A percentile compares a stretch with the other conserved stretches of the same genome.
Evolutionary conservation across 2,329 filamentous ascomycete species (phyloP).

Genomic region (Simplicillium aogashimaense): DNA sequence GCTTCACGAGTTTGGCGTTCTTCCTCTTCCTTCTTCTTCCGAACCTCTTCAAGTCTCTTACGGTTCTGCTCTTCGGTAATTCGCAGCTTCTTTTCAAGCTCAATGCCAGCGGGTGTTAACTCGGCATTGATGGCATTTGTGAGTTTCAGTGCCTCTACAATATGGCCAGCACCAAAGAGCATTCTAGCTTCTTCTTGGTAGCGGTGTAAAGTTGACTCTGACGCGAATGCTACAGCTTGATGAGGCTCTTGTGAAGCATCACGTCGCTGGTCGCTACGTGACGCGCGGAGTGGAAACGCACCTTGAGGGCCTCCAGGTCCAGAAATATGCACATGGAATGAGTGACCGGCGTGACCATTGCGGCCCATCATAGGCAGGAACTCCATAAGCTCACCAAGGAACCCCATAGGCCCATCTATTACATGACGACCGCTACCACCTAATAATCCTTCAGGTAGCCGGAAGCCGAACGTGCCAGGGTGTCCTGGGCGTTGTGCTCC

Average conservation of each 20-base stretch:
- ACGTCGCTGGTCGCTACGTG: constrained; percentile 37
- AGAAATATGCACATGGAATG: constrained; percentile 51
- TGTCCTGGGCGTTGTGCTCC: constrained; percentile 36
- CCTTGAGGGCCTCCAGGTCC: constrained; percentile 39
- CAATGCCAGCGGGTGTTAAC: constrained; percentile 75
- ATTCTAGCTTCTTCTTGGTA: constrained; percentile 89
- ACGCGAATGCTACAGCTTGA: constrained; percentile 67
- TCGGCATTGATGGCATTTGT: constrained; percentile 59
- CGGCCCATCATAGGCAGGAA: constrained; percentile 37
- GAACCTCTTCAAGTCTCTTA: constrained; percentile 45
- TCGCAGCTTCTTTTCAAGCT: constrained; percentile 65
- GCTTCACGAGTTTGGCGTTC: constrained; percentile 58
- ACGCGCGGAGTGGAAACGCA: constrained; percentile 22
- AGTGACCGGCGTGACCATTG: constrained; percentile 36
- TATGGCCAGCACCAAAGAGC: constrained; percentile 60
- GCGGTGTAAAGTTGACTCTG: constrained; percentile 61
- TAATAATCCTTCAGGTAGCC: constrained; percentile 36
- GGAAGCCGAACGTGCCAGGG: constrained; percentile 43
- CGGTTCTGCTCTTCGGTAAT: constrained; percentile 43
- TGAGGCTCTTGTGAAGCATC: constrained; percentile 48
- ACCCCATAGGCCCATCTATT: constrained; percentile 40
- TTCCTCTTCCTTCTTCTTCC: constrained; percentile 53
- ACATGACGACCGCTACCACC: constrained; percentile 22
- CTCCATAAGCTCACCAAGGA: constrained; percentile 47
- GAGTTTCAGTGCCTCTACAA: constrained; percentile 58